Base-by-base conservation (phyloP, 1,284 basidiomycete genomes). In the Puccinia polysora region DNA sequence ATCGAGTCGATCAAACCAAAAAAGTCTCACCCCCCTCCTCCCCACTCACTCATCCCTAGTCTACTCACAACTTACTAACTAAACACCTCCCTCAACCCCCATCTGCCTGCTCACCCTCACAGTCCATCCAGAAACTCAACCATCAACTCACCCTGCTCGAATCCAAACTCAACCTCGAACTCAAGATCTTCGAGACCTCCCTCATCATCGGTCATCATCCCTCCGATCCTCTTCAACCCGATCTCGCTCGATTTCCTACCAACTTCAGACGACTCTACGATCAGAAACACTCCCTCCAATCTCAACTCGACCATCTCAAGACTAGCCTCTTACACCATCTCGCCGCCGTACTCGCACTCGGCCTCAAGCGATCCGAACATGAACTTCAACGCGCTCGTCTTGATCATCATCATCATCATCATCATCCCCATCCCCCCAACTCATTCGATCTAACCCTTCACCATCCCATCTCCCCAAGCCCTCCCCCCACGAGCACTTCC, bases 331-430 rank as follows among this genome's bases (percentile, higher is more conserved):
- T 65, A 49, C 47, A 65, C 12, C 64, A 65, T 28, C 50, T 65
- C 50, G 45, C 47, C 20, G 64, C 64, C 20, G 32, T 53, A 4
- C 47, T 65, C 23, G 47, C 49, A 6, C 49, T 53, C 20, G 50
- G 64, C 10, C 43, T 52, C 50, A 65, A 65, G n/a, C 36, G 49
- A 43, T 50, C 53, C 50, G 64, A 65, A 52, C 43, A 52, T n/a
- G 28, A 65, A 36, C 49, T 49, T 1, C 38, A 32, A 7, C 32
- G 20, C 55, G 6, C 63, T 45, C 30, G 40, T 23, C 25, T 49
- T 49, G 28, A 23, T 49, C 40, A 18, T 52, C 32, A 38, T 25
- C 36, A 47, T 34, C 20, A 30, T 18, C 23, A 36, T 20, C 50
- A 65, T 8, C 38, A 47, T 15, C 40, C 36, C 8, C n/a, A 15